Evolutionary conservation across 805 yeast species (phyloP).

Genomic region (Sungouiella blattae): DNA sequence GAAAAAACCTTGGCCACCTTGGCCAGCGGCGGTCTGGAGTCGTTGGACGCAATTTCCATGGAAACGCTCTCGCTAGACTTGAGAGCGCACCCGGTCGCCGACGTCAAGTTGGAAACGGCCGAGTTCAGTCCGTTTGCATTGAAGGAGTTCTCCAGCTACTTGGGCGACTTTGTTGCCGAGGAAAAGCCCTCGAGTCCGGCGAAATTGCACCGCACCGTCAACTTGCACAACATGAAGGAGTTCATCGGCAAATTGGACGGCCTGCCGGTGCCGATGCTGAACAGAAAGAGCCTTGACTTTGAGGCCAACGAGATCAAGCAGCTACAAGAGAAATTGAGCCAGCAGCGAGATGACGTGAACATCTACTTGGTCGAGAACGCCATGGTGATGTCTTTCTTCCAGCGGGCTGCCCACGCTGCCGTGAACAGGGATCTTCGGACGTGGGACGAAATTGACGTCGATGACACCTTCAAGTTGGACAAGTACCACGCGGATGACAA

Average conservation of each 20-base stretch:
- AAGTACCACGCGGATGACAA: slow-evolving; percentile 1
- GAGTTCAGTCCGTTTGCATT: too few species aligned
- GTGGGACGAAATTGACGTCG: slow-evolving; percentile 15
- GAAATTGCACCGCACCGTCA: slow-evolving; percentile 13
- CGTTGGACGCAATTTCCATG: slow-evolving; percentile 6
- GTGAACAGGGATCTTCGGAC: slow-evolving; percentile 2
- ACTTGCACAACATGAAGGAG: slow-evolving; percentile 8
- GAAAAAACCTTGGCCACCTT: slow-evolving; percentile 12
- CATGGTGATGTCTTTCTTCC: slow-evolving; percentile 13
- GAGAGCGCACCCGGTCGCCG: background rate
- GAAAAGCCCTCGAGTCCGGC: slow-evolving; percentile 5
- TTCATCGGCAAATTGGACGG: slow-evolving; percentile 5
- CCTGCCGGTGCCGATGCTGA: slow-evolving; percentile 11
- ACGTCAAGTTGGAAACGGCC: background rate
- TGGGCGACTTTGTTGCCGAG: slow-evolving; percentile 5
- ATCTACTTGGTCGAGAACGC: slow-evolving; percentile 15
- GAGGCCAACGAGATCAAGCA: slow-evolving; percentile 13
- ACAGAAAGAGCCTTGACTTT: slow-evolving; percentile 12
- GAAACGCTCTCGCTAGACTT: slow-evolving; percentile 3
- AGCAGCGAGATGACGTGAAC: slow-evolving; percentile 4
- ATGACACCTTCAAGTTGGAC: slow-evolving; percentile 6
- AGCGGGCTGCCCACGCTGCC: background rate
- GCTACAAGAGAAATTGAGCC: slow-evolving; percentile 3
- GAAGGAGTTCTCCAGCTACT: slow-evolving; percentile 3
- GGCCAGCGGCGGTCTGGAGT: slow-evolving; percentile 6